Base-by-base conservation (phyloP, 2,329 filamentous ascomycete genomes). In the Aspergillus piperis region DNA sequence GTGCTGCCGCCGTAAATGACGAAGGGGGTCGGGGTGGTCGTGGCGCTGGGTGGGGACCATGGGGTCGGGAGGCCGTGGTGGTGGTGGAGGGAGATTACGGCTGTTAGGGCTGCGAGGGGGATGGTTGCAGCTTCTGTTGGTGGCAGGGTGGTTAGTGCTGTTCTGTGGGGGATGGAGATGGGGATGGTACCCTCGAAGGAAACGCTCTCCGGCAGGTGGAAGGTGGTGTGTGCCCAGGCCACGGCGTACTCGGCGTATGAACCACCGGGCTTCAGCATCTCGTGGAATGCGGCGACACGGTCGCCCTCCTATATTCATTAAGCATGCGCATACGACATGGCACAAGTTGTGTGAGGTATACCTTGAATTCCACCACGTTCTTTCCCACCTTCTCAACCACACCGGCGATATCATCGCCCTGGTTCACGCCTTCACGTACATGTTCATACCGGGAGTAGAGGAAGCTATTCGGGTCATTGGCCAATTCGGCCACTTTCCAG, bases 211-310 rank as follows among this genome's bases (percentile, higher is more conserved):
- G 84, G 82, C 13, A 87, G 72, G 66, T 83, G 82, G 70, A 85
- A 84, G 0, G 83, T 86, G 0, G 83, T 82, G 61, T 84, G 76
- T 30, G 76, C 76, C 77, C 76, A 81, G 1, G 80, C 80, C 5
- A 86, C 68, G 0, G 83, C 83, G 66, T 86, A 87, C 62, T 87
- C 84, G 2, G 83, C 85, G 62, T 81, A 87, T 32, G 76, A 79
- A 2, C 85, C 85, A n/a, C 77, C 73, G 0, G 80, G 75, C 1
- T 74, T 75, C 52, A 74, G 66, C 80, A 86, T 85, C 66, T 83
- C 71, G 52, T 81, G 78, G 62, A 80, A 77, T 0, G 74, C 76
- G 0, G 73, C 82, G 1, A 87, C 84, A 5, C 83, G 78, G 64
- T 87, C 84, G 17, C 85, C 85, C 2, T 76, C 72, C 57, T 63